Conservation (phyloP, 2,329 filamentous ascomycete species). For the Diaporthe citriasiana region DNA sequence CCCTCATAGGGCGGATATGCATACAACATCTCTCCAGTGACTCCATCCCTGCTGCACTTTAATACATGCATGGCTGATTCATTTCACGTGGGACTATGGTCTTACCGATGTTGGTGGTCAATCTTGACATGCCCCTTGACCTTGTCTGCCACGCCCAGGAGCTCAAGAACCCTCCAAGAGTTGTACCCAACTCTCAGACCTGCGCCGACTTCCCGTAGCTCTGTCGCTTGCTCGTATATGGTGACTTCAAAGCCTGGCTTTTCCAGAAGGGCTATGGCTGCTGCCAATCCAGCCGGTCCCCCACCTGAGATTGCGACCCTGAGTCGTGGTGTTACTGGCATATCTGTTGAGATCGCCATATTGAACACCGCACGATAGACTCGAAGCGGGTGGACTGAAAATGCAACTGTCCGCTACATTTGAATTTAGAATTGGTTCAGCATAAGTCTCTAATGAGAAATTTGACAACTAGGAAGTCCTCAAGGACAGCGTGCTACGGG, state of each 20-base stretch:
- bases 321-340: neutral
- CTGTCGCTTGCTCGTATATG: constrained; percentile 35
- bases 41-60: neutral
- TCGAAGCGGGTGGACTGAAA: accelerated
- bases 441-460: neutral
- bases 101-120: constrained; percentile 38
- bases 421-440: neutral
- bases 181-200: constrained; percentile 36
- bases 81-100: neutral
- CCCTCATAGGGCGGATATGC: constrained; percentile 32
- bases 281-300: constrained; percentile 32
- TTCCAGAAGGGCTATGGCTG: constrained; percentile 18
- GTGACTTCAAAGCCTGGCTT: constrained; percentile 31
- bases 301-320: constrained; percentile 33
- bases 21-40: constrained; percentile 26
- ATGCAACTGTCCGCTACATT: too few relatives aligned
- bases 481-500: neutral
- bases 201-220: constrained; percentile 34
- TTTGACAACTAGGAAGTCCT: neutral
- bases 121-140: constrained; percentile 35
- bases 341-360: constrained; percentile 28
- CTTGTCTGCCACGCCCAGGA: constrained; percentile 32
- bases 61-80: neutral
- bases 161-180: constrained; percentile 38
- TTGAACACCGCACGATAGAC: neutral